Evolutionary conservation across 129 eudicot genomes (phyloP).

Genomic region (Helianthus annuus): DNA sequence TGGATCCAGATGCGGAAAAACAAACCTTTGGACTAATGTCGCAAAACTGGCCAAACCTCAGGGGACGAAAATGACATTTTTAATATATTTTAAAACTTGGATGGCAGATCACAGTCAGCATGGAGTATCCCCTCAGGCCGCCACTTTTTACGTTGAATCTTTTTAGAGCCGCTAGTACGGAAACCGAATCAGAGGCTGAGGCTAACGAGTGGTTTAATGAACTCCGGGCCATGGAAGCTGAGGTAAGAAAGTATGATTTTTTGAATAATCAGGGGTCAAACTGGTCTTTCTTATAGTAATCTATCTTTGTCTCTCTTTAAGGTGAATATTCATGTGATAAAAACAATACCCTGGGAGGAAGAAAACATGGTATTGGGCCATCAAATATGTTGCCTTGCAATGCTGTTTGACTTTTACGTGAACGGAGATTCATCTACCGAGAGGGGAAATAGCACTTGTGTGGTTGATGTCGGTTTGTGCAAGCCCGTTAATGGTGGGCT

Average conservation of each 20-base stretch:
- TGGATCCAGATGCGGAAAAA: no score
- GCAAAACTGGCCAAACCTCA: no score
- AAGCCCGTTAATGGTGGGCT: constrained; percentile 67
- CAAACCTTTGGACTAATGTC: no score
- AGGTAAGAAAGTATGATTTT: constrained; percentile 51
- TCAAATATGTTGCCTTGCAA: constrained; percentile 79
- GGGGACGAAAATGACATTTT: no score
- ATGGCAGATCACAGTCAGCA: constrained; percentile 66
- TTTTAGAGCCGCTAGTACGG: constrained; percentile 34
- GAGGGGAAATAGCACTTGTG: constrained; percentile 49
- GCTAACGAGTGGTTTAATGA: constrained; percentile 71
- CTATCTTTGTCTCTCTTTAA: constrained; percentile 23
- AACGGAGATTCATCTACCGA: constrained; percentile 41
- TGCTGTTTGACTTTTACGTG: constrained; percentile 82
- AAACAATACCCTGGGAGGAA: constrained; percentile 61
- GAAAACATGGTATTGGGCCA: constrained; percentile 64
- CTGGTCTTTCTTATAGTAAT: constrained; percentile 9
- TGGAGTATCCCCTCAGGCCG: constrained; percentile 92
- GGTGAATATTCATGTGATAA: constrained; percentile 73
- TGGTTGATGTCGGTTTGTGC: constrained; percentile 81
- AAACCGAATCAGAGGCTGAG: constrained; percentile 38
- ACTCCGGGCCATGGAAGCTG: constrained; percentile 95
- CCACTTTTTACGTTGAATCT: constrained; percentile 61
- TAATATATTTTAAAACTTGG: not conserved
- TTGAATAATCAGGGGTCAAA: constrained; percentile 7